These are phyloP conservation scores for Ustilago vetiveriae DNA, from an alignment of 1,284 basidiomycete genomes.

Conservation along the genomic window DNA sequence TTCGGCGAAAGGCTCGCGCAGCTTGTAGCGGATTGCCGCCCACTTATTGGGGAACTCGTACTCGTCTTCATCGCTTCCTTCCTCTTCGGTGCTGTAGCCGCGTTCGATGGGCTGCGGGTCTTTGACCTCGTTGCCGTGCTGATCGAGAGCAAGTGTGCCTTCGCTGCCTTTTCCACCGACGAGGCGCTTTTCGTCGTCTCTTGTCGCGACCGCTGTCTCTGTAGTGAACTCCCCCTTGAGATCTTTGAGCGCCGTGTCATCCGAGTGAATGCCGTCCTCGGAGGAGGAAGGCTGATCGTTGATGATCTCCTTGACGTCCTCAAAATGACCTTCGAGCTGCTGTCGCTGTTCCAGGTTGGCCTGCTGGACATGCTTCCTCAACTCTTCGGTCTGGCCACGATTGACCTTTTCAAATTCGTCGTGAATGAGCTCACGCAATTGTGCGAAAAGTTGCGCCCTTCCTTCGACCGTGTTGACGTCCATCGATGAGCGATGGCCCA, in stretches of 20 bases:
- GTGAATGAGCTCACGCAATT: conserved; percentile 46
- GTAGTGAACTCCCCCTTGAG: conserved; percentile 5
- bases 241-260: conserved; percentile 8
- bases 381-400: conserved; percentile 41
- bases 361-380: conserved; percentile 38
- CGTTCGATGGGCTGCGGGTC: conserved; percentile 34
- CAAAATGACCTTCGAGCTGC: conserved; percentile 23
- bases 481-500: conserved; percentile 19
- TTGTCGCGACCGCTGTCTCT: conserved; percentile 11
- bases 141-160: conserved; percentile 8
- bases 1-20: conserved; percentile 58
- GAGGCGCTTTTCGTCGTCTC: conserved; percentile 9
- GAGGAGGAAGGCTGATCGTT: conserved; percentile 8
- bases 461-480: conserved; percentile 42
- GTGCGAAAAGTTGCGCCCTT: conserved; percentile 30
- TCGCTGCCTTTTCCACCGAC: conserved; percentile 19
- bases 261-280: conserved; percentile 3
- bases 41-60: conserved; percentile 56
- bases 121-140: conserved; percentile 1
- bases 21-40: conserved; percentile 50
- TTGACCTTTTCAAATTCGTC: conserved; percentile 48
- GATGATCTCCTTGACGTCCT: conserved; percentile 26
- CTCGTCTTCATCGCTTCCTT: conserved; percentile 23
- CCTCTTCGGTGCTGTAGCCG: conserved; percentile 15
- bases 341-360: conserved; percentile 18